These are phyloP conservation scores for Plasmodium vinckei DNA, from an alignment of 169 alveolate species.

Conservation along the genomic window DNA sequence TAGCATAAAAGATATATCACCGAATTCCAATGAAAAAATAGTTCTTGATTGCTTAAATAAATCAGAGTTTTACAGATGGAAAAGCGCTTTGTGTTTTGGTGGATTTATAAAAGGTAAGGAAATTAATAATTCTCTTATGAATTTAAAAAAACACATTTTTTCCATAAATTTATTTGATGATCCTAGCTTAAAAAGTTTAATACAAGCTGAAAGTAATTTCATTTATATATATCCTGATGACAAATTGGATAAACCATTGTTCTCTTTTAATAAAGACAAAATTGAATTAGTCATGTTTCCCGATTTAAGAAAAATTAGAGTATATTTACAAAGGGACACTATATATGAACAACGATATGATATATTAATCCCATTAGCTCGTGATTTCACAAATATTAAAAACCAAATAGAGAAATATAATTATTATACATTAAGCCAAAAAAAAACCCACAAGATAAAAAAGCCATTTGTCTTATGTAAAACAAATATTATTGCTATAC, in stretches of 20 bases:
- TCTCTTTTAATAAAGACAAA: conserved; percentile 77
- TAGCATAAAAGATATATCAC: conserved; percentile 50
- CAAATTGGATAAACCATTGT: conserved; percentile 72
- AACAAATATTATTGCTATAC: conserved; percentile 78
- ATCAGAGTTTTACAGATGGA: conserved; percentile 83
- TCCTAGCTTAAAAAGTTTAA: conserved; percentile 63
- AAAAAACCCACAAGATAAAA: conserved; percentile 70
- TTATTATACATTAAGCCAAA: conserved; percentile 32
- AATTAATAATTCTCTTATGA: conserved; percentile 29
- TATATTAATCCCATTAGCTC: conserved; percentile 78
- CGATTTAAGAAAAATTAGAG: conserved; percentile 78
- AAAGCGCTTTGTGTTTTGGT: conserved; percentile 82
- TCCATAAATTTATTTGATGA: conserved; percentile 81
- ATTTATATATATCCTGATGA: conserved; percentile 77
- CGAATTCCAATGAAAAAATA: conserved; percentile 68
- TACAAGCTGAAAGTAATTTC: conserved; percentile 20
- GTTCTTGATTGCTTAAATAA: conserved; percentile 82
- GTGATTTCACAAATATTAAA: conserved; percentile 72
- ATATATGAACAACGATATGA: conserved; percentile 84
- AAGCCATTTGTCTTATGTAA: conserved; percentile 80
- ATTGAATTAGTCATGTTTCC: conserved; percentile 63
- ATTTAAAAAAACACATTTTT: conserved; percentile 83
- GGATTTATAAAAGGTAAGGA: conserved; percentile 78
- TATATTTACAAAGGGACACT: conserved; percentile 80
- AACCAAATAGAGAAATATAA: conserved; percentile 57